A percentile compares a stretch with the other conserved stretches of the same genome.
Conservation (phyloP, 106 monocot genomes). For the Apostasia shenzhenica region DNA sequence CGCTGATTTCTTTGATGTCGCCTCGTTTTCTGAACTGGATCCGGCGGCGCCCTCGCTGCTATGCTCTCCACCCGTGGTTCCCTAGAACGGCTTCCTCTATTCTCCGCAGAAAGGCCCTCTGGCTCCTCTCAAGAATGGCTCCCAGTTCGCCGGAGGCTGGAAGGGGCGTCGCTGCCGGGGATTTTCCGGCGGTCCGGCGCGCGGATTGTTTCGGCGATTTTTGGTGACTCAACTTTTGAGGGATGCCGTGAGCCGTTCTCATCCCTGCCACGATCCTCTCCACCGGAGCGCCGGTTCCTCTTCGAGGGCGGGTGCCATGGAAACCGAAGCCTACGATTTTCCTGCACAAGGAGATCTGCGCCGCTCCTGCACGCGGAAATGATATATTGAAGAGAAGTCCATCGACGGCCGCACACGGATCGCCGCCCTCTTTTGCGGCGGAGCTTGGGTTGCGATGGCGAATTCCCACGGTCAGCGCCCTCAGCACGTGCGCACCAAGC, state of each 20-base stretch:
- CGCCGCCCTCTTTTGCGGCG: slow-evolving; percentile 37
- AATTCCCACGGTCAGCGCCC: slow-evolving; percentile 78
- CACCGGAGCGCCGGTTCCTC: slow-evolving; percentile 65
- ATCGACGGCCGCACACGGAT: slow-evolving; percentile 37
- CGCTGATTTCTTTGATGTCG: slow-evolving; percentile 76
- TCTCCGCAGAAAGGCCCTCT: slow-evolving; percentile 32
- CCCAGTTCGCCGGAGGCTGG: background rate
- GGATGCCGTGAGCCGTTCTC: slow-evolving; percentile 69
- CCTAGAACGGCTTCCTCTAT: slow-evolving; percentile 27
- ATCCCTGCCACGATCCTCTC: slow-evolving; percentile 80
- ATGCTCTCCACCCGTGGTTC: slow-evolving; percentile 55
- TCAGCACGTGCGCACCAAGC: slow-evolving; percentile 89
- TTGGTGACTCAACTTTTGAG: slow-evolving; percentile 55
- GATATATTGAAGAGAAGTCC: slow-evolving; percentile 24
- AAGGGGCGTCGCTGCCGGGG: slow-evolving; percentile 6
- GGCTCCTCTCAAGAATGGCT: slow-evolving; percentile 19
- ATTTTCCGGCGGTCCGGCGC: background rate
- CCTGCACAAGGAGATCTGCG: slow-evolving; percentile 50
- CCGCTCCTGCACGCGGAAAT: slow-evolving; percentile 28
- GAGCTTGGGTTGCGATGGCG: slow-evolving; percentile 39
- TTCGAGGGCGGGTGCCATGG: slow-evolving; percentile 80
- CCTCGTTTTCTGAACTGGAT: slow-evolving; percentile 73
- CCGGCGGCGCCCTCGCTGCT: slow-evolving; percentile 59
- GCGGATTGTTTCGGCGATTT: slow-evolving; percentile 16
- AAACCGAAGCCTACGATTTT: slow-evolving; percentile 62